Evolutionary conservation across 495 filamentous ascomycete species (phyloP).

Genomic region (Lophiotrema nucula): DNA sequence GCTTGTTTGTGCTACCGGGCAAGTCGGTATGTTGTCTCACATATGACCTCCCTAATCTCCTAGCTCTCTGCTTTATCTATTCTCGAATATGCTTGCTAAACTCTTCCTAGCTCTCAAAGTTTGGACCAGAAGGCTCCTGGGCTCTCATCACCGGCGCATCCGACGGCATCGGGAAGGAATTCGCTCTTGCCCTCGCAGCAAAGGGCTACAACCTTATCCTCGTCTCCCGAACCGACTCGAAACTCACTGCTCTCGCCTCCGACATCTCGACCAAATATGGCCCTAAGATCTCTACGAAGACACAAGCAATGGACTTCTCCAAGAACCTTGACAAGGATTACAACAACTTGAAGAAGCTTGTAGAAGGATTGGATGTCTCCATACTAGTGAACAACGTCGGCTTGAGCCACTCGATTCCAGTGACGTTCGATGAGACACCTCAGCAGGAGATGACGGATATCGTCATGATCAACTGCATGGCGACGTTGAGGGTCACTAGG

Average conservation of each 20-base stretch:
- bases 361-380: conserved; percentile 74
- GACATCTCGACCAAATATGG: conserved; percentile 67
- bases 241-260: conserved; percentile 71
- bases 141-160: conserved; percentile 93
- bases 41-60: too few species aligned
- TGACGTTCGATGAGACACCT: conserved; percentile 77
- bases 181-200: conserved; percentile 80
- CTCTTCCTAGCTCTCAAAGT: conserved; percentile 69
- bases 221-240: conserved; percentile 88
- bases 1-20: conserved; percentile 74
- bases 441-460: conserved; percentile 80
- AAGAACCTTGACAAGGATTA: conserved; percentile 74
- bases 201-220: conserved; percentile 92
- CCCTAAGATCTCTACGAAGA: conserved; percentile 65
- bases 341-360: conserved; percentile 61
- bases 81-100: conserved; percentile 2
- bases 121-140: conserved; percentile 91
- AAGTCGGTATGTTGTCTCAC: conserved; percentile 52
- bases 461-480: conserved; percentile 88
- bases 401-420: conserved; percentile 86
- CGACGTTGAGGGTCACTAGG: conserved; percentile 81
- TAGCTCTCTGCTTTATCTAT: not conserved
- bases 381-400: conserved; percentile 98
- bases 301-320: conserved; percentile 87
- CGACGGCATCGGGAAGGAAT: conserved; percentile 97